These are phyloP conservation scores for Fraxinus nigra DNA, from an alignment of 305 asterid genomes.

Conservation along the genomic window DNA sequence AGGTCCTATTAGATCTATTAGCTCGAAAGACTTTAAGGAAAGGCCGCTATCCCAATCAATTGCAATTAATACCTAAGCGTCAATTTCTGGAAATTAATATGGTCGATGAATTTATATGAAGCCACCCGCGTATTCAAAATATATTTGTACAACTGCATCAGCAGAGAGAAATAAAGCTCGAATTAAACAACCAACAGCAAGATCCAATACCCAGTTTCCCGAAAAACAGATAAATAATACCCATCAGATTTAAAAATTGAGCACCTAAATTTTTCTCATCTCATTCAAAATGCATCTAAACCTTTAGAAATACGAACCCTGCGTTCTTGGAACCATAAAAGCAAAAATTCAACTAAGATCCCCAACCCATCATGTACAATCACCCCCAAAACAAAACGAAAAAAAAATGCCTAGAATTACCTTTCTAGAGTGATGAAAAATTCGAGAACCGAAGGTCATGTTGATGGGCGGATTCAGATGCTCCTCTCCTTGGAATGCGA, in stretches of 20 bases:
- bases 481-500: neutral
- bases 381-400: neutral
- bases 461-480: constrained; percentile 17
- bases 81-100: neutral
- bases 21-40: neutral
- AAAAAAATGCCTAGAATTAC: neutral
- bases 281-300: neutral
- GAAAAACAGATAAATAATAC: neutral
- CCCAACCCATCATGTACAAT: neutral
- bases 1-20: neutral
- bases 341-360: neutral
- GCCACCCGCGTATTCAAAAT: neutral
- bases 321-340: neutral
- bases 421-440: constrained; percentile 25
- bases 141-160: neutral
- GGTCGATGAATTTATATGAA: neutral
- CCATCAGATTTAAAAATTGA: constrained; percentile 16
- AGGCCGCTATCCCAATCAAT: neutral
- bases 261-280: constrained; percentile 3
- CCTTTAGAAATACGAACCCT: neutral
- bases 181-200: neutral
- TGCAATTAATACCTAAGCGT: neutral
- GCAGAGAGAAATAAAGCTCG: constrained; percentile 5
- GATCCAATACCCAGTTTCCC: constrained; percentile 11
- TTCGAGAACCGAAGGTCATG: constrained; percentile 27